Evolutionary conservation across 2,329 filamentous ascomycete genomes (phyloP).

Genomic region (Piedraia hortae): DNA sequence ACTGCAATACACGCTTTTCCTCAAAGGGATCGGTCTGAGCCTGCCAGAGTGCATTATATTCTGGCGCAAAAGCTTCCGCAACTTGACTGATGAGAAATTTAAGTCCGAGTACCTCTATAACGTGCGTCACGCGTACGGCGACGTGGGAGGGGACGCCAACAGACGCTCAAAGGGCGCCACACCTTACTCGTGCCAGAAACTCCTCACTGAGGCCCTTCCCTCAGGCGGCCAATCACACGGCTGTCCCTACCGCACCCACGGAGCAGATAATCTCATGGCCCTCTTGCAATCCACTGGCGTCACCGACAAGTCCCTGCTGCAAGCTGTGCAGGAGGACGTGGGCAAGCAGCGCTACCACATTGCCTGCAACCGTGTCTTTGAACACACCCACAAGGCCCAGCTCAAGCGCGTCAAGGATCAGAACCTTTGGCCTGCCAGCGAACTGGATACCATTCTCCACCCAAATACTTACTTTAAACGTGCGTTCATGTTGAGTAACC

Average conservation of each 20-base stretch:
- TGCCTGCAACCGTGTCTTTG: slow-evolving; percentile 89
- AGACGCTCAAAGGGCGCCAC: slow-evolving; percentile 66
- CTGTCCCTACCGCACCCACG: slow-evolving; percentile 90
- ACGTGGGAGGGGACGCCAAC: slow-evolving; percentile 80
- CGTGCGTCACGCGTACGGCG: slow-evolving; percentile 77
- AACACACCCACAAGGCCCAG: slow-evolving; percentile 44
- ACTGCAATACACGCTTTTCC: slow-evolving; percentile 82
- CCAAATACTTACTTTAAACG: slow-evolving; percentile 96
- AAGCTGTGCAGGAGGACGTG: slow-evolving; percentile 67
- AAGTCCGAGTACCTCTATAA: slow-evolving; percentile 97
- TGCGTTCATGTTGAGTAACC: slow-evolving; percentile 65
- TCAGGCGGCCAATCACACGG: slow-evolving; percentile 66
- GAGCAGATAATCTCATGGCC: slow-evolving; percentile 52
- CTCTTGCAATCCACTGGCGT: slow-evolving; percentile 59
- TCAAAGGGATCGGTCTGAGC: slow-evolving; percentile 79
- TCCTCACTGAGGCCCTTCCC: slow-evolving; percentile 67
- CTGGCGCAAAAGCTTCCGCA: slow-evolving; percentile 67
- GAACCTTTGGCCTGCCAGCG: slow-evolving; percentile 26
- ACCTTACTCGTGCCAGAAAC: slow-evolving; percentile 83
- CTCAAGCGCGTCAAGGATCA: slow-evolving; percentile 24
- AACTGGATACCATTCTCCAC: slow-evolving; percentile 85
- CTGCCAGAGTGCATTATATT: slow-evolving; percentile 81
- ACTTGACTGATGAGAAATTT: slow-evolving; percentile 71
- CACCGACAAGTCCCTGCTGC: slow-evolving; percentile 46
- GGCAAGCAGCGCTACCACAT: slow-evolving; percentile 75